These are phyloP conservation scores for Torrubiella hemipterigena DNA, from an alignment of 2,329 filamentous ascomycete genomes.

Conservation along the genomic window DNA sequence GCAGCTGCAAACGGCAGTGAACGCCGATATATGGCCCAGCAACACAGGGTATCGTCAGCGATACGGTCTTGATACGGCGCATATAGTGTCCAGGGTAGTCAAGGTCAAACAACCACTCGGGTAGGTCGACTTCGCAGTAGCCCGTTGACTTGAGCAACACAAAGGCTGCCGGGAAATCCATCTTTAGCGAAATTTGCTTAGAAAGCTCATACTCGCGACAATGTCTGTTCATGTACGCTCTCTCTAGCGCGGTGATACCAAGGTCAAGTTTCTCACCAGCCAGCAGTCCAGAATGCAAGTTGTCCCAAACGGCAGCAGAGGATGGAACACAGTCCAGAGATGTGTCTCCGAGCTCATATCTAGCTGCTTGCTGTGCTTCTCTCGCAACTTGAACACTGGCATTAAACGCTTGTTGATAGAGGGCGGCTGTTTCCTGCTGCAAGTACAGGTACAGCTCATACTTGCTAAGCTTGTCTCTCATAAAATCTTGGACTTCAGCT, in stretches of 20 bases:
- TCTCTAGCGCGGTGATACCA: constrained; percentile 3
- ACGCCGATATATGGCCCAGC: constrained; percentile 16
- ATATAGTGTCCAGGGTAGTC: constrained; percentile 27
- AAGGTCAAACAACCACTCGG: constrained; percentile 22
- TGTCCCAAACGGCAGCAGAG: constrained; percentile 4
- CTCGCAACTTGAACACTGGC: constrained; percentile 1
- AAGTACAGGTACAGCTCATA: constrained; percentile 6
- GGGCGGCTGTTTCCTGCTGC: constrained; percentile 2
- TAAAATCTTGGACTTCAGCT: constrained; percentile 4
- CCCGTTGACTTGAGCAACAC: constrained; percentile 5
- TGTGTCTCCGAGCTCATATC: constrained; percentile 4
- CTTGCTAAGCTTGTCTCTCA: constrained; percentile 5
- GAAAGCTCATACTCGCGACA: constrained; percentile 6
- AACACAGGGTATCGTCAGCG: constrained; percentile 18
- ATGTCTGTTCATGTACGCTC: constrained; percentile 5
- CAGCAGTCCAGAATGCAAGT: constrained; percentile 4
- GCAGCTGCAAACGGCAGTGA: constrained; percentile 3
- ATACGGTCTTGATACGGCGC: constrained; percentile 19
- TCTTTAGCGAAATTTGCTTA: constrained; percentile 7
- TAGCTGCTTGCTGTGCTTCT: constrained; percentile 3
- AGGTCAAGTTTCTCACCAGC: constrained; percentile 6
- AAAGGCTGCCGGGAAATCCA: constrained; percentile 4
- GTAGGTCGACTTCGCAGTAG: constrained; percentile 11
- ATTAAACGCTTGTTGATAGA: constrained; percentile 3
- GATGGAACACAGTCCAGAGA: constrained; percentile 2